A percentile compares a stretch with the other conserved stretches of the same genome.
Conservation (phyloP, 306 rosid species). For the Fagus crenata region DNA sequence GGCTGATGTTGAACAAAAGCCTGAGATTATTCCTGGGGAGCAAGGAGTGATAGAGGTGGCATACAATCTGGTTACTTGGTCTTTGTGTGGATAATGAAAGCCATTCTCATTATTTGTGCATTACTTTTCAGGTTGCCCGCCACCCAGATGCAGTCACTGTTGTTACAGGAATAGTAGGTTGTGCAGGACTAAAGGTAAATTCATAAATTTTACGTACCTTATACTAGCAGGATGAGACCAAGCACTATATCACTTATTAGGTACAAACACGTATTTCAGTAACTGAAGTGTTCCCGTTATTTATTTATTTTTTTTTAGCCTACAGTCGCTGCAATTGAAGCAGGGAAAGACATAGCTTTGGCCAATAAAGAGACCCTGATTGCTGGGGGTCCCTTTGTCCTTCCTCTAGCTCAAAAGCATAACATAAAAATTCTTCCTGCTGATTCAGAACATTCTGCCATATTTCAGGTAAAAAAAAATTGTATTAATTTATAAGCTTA, state of each 20-base stretch:
- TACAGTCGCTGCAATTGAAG: slow-evolving; percentile 98
- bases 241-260: not conserved
- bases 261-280: slow-evolving; percentile 21
- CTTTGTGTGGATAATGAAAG: slow-evolving; percentile 20
- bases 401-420: slow-evolving; percentile 96
- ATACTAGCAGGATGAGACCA: not conserved
- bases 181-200: slow-evolving; percentile 95
- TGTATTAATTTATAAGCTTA: not conserved
- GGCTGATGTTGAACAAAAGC: slow-evolving; percentile 70
- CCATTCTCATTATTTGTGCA: slow-evolving; percentile 17
- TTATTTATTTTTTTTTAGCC: slow-evolving; percentile 63
- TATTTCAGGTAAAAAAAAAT: slow-evolving; percentile 73
- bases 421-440: slow-evolving; percentile 96
- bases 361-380: slow-evolving; percentile 97
- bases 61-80: slow-evolving; percentile 17
- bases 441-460: slow-evolving; percentile 98
- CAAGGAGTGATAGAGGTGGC: slow-evolving; percentile 91
- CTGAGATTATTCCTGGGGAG: slow-evolving; percentile 97
- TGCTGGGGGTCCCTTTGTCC: slow-evolving; percentile 99
- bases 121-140: slow-evolving; percentile 79
- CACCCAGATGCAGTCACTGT: slow-evolving; percentile 94
- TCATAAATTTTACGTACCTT: not conserved
- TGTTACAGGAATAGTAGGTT: slow-evolving; percentile 96
- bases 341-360: slow-evolving; percentile 98
- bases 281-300: slow-evolving; percentile 38